Evolutionary conservation across 192 early-diverging fungal species (phyloP).

Genomic region (Podila epigama): DNA sequence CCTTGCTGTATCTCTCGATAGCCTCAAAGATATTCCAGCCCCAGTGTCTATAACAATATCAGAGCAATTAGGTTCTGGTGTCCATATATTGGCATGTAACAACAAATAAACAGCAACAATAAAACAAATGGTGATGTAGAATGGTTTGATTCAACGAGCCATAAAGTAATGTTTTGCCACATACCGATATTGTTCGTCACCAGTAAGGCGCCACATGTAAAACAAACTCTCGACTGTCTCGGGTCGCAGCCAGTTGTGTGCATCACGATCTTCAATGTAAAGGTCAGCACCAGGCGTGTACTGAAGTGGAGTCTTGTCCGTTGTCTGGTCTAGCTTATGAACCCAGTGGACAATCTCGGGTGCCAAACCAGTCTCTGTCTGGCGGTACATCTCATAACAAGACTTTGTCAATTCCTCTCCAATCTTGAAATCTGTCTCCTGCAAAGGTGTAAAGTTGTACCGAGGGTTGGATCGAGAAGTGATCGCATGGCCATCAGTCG

Average conservation of each 20-base stretch:
- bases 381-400: conserved; percentile 64
- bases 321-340: conserved; percentile 54
- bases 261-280: conserved; percentile 64
- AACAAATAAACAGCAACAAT: background rate
- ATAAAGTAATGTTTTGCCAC: too few species aligned
- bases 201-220: conserved; percentile 84
- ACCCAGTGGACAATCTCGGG: conserved; percentile 57
- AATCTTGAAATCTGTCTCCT: conserved; percentile 64
- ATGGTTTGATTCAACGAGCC: background rate
- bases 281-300: conserved; percentile 60
- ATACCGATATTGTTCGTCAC: conserved; percentile 81
- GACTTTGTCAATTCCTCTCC: conserved; percentile 74
- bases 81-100: too few species aligned
- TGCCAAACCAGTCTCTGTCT: conserved; percentile 48
- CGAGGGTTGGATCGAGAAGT: conserved; percentile 8
- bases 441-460: background rate
- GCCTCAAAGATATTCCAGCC: conserved; percentile 85
- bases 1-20: conserved; percentile 80
- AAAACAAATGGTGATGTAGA: background rate
- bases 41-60: conserved; percentile 58
- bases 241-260: conserved; percentile 80
- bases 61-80: background rate
- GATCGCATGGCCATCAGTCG: conserved; percentile 64
- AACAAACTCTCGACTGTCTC: conserved; percentile 91
- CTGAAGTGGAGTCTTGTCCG: conserved; percentile 22